Base-by-base conservation (phyloP, 2,329 filamentous ascomycete genomes). In the Lasiodiplodia citricola region DNA sequence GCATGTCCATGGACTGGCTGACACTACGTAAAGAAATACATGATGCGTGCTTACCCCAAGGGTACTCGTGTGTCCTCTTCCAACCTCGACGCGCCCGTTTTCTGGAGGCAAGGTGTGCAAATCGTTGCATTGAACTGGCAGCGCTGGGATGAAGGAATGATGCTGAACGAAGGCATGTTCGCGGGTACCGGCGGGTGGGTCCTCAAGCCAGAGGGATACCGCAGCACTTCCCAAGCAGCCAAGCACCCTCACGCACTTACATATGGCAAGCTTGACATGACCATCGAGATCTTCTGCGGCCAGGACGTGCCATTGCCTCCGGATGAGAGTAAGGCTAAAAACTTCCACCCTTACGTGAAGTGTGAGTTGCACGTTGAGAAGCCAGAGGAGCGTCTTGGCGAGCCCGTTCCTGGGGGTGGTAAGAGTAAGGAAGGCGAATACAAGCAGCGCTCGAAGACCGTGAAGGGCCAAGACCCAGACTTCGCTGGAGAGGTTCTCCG, bases 111-210 rank as follows among this genome's bases (percentile, higher is more conserved):
- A 72, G 94, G 94, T 16, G 91, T 96, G 3, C 94, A 97, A 79
- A 91, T 97, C 73, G 93, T 96, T 1, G 94, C 94, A 0, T 83
- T 98, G 70, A 97, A 97, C 81, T 98, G 94, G 93, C 94, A 98
- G 80, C 91, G 90, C 70, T 90, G 92, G 79, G 94, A 97, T 75
- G 91, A 93, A 73, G 94, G 93, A 38, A 96, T 96, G 90, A 97
- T 97, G 95, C 86, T 97, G 16, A 97, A 97, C 76, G 90, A 96
- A 76, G 94, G 89, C 73, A 96, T 97, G 93, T 97, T 97, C 79
- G 87, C 89, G 1, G 92, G 89, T 11, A 91, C 92, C 63, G 83
- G 87, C 52, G 94, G 95, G 51, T 97, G 93, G 92, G 88, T 94
- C 2, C 84, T 96, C 70, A 97, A 97, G 80, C 94, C 94, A 0